A percentile compares a stretch with the other conserved stretches of the same genome.
Evolutionary conservation across 2,329 filamentous ascomycete species (phyloP).

Genomic region (Xylariaceae sp.): DNA sequence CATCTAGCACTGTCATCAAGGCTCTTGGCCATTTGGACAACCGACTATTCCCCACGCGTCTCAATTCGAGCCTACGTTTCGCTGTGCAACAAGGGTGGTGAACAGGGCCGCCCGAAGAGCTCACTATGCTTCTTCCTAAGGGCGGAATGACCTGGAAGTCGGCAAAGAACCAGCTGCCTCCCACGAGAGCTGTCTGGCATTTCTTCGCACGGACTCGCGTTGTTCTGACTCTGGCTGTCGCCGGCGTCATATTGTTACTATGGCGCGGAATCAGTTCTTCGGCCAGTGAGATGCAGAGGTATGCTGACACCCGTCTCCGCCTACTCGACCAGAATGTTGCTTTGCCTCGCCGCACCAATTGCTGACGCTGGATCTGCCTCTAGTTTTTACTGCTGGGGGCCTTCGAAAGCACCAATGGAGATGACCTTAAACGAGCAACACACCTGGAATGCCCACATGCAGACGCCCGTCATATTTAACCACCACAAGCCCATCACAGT

Average conservation of each 20-base stretch:
- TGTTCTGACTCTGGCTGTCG: conserved; percentile 68
- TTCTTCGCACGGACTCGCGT: conserved; percentile 76
- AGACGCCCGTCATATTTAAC: conserved; percentile 95
- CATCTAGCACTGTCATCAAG: too few relatives aligned
- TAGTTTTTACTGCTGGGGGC: conserved; percentile 97
- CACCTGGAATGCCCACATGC: conserved; percentile 82
- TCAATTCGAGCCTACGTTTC: too few relatives aligned
- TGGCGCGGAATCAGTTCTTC: conserved; percentile 83
- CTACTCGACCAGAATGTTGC: neutral
- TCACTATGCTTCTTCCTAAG: conserved; percentile 83
- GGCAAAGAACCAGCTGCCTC: conserved; percentile 74
- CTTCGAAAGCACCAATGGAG: conserved; percentile 90
- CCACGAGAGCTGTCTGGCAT: conserved; percentile 67
- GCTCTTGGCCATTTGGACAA: too few relatives aligned
- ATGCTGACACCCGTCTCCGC: conserved; percentile 23
- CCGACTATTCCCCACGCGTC: too few relatives aligned
- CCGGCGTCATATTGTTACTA: conserved; percentile 72
- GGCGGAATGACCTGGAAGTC: conserved; percentile 91
- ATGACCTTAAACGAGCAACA: conserved; percentile 91
- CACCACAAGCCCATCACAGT: conserved; percentile 84
- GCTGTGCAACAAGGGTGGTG: conserved; percentile 35
- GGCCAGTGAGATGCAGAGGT: conserved; percentile 90
- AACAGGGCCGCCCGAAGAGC: conserved; percentile 39
- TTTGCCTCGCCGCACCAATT: conserved; percentile 4
- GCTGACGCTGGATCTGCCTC: conserved; percentile 22